Base-by-base conservation (phyloP, 2,329 filamentous ascomycete species). In the Colletotrichum cuscutae region DNA sequence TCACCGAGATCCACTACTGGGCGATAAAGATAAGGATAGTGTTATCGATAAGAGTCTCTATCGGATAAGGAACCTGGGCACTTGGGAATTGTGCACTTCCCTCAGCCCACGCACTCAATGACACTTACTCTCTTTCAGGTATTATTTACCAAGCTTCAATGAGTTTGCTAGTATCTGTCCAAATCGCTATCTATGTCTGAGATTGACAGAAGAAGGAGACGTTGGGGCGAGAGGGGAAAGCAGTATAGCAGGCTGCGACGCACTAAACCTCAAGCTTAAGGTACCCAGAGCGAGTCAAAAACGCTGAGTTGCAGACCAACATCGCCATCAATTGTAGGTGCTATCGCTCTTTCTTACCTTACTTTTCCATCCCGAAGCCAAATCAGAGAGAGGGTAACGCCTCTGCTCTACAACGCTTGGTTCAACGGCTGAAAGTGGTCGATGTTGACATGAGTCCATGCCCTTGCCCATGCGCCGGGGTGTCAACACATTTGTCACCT, bases 1-100 rank as follows among this genome's bases (percentile, higher is more conserved):
- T 70, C 66, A 57, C 28, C 19, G 22, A 53, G 54, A 26, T n/a
- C 66, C 66, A 62, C 49, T 42, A 54, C 54, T 54, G 26, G 8
- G 4, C 22, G 56, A 52, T 62, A 35, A 42, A 37, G 52, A 64
- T 69, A 69, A 19, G 11, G 57, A 22, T 26, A 28, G 26, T 12
- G 24, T 54, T 60, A 64, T 53, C 28, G 30, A 13, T 11, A 19
- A 42, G 5, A 28, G 9, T 22, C 19, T 3, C 5, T 1, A 15
- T 6, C 42, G 19, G 54, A 49, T 60, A 57, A 59, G 28, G 15
- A 61, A 54, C 22, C 19, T 35, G 11, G 4, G 9, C 32, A 35
- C 6, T 37, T 26, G 13, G 22, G 58, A 19, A 46, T 12, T 6
- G 35, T 28, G 24, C 22, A n/a, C 32, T 12, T 35, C 32, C 35